These are phyloP conservation scores for Pseudogymnoascus sp. DNA, from an alignment of 2,329 filamentous ascomycete species.

Conservation along the genomic window DNA sequence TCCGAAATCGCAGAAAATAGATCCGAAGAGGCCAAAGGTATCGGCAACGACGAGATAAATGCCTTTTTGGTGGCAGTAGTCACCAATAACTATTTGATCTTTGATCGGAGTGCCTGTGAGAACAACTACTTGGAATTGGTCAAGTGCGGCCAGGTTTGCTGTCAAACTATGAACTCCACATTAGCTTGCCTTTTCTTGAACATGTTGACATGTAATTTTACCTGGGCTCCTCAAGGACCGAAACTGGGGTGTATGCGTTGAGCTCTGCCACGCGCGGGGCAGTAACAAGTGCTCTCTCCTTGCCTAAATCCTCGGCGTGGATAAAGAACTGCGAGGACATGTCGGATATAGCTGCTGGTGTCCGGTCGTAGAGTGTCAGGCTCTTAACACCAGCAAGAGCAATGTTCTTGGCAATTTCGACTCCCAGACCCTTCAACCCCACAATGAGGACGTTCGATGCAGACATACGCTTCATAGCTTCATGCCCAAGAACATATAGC, in stretches of 20 bases:
- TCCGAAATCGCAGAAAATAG: slow-evolving; percentile 95
- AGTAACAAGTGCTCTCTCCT: slow-evolving; percentile 78
- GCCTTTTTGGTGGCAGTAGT: slow-evolving; percentile 89
- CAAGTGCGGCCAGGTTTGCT: slow-evolving; percentile 69
- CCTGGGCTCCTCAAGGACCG: slow-evolving; percentile 57
- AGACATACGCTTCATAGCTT: slow-evolving; percentile 98
- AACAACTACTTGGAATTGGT: slow-evolving; percentile 87
- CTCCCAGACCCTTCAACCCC: slow-evolving; percentile 86
- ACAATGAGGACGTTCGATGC: slow-evolving; percentile 89
- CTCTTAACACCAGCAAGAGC: slow-evolving; percentile 97
- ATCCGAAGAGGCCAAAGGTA: slow-evolving; percentile 88
- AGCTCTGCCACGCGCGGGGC: slow-evolving; percentile 86
- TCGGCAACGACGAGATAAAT: slow-evolving; percentile 85
- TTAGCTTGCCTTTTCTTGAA: slow-evolving; percentile 16
- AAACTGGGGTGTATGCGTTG: slow-evolving; percentile 91
- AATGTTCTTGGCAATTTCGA: slow-evolving; percentile 98
- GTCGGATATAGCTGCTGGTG: slow-evolving; percentile 73
- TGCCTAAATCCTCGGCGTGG: slow-evolving; percentile 76
- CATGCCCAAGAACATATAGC: slow-evolving; percentile 62
- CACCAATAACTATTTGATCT: slow-evolving; percentile 73
- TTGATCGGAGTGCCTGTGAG: slow-evolving; percentile 75
- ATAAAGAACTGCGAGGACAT: slow-evolving; percentile 98
- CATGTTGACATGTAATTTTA: slow-evolving; percentile 27
- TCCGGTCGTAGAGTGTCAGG: slow-evolving; percentile 83
- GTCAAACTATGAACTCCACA: slow-evolving; percentile 48